These are phyloP conservation scores for Trifolium pratense DNA, from an alignment of 306 rosid species.

Conservation along the genomic window DNA sequence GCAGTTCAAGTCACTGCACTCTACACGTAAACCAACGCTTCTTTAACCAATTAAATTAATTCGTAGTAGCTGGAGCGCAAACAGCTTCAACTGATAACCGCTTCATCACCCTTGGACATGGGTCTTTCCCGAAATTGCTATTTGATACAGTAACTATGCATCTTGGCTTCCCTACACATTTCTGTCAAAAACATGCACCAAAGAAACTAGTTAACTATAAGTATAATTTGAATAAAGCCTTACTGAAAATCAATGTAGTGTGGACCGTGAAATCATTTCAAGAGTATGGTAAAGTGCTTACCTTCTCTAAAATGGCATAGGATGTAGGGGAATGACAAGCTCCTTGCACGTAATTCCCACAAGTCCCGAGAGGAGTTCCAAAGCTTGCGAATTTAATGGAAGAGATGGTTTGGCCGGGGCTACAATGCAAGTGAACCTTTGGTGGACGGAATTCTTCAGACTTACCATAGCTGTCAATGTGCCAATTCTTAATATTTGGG, in stretches of 20 bases:
- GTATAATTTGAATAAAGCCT: no score
- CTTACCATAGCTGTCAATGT: constrained; percentile 47
- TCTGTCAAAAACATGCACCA: constrained; percentile 43
- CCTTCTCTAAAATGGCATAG: constrained; percentile 64
- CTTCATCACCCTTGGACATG: constrained; percentile 67
- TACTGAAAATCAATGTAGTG: not conserved
- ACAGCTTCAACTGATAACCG: constrained; percentile 70
- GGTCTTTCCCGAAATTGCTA: constrained; percentile 63
- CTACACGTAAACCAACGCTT: constrained; percentile 26
- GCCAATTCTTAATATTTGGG: constrained; percentile 53
- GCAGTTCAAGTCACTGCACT: constrained; percentile 50
- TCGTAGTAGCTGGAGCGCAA: constrained; percentile 49
- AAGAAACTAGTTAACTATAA: not conserved
- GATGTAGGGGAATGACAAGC: constrained; percentile 71
- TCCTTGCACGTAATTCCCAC: constrained; percentile 72
- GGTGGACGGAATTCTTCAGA: constrained; percentile 51
- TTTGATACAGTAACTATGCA: constrained; percentile 60
- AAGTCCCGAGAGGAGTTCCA: constrained; percentile 80
- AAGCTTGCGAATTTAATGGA: constrained; percentile 81
- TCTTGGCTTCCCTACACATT: constrained; percentile 59
- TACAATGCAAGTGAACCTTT: constrained; percentile 63
- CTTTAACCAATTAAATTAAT: constrained; percentile 40
- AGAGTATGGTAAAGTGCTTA: constrained; percentile 31
- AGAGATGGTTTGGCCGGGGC: constrained; percentile 66
- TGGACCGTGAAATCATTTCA: constrained; percentile 13